Evolutionary conservation across 169 alveolate genomes (phyloP), one percentile per base, ranked within the genome.

Genomic region (Cryptosporidium baileyi): DNA sequence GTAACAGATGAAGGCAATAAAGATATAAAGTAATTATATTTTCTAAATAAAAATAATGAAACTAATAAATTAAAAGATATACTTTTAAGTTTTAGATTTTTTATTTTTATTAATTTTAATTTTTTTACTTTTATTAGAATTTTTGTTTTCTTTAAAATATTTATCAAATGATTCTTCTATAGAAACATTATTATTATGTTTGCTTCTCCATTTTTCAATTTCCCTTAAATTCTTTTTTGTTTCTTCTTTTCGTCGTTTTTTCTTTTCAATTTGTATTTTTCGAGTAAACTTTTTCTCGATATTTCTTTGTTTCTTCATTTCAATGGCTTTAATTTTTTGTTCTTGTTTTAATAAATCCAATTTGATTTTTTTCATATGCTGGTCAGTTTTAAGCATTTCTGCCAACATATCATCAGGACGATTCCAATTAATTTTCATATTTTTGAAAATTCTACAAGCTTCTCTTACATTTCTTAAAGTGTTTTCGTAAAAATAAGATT

Each of bases 331-430:
- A 4, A 74, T 74, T 26, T 54, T 74, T 26, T 54, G 61, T 8
- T 74, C 74, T 32, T 74, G 85, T 17, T 52, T 74, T 17, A 74
- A 41, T 41, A 74, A 54, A 51, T 74, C 85, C 54, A 38, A n/a
- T 43, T 62, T 61, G 11, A 81, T 79, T 38, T 62, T 63, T 61
- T 61, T 79, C 89, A 81, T 81, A 28, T 81, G 89, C 11, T 62
- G 82, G 34, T 81, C 89, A 11, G 82, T 45, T 40, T 81, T 81
- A 34, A 81, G 74, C 89, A 81, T 81, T 30, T 81, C 89, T 13
- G 89, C 89, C 34, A 65, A 61, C 85, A 81, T 65, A 47, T 81
- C 89, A 32, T 81, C 79, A 3, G 89, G 89, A 22, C 89, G 79
- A 32, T 81, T 81, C 85, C 85, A 74, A 13, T 36, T 36, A n/a